Evolutionary conservation across 2,329 filamentous ascomycete genomes (phyloP), one percentile per base, ranked within the genome.

Genomic region (Bretziella fagacearum): DNA sequence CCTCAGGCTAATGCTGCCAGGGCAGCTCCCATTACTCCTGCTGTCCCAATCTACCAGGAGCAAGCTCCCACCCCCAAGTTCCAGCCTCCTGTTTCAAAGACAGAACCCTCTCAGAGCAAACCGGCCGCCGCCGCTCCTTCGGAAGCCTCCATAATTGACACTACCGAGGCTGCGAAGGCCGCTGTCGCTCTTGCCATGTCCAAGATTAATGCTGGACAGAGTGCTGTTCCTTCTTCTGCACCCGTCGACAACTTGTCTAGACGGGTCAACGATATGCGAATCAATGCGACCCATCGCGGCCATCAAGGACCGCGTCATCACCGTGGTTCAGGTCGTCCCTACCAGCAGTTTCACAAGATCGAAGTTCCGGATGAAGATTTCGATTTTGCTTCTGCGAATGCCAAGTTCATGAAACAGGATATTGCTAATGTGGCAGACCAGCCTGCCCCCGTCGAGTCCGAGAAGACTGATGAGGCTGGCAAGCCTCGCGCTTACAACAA

Each of bases 351-450:
- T 7, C 66, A 71, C 55, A 91, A 84, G 64, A 77, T 96, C 26
- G 87, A 94, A 46, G 84, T 98, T 2, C 91, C 91, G 0, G 75
- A 81, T 41, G 79, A 84, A 1, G 91, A 96, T 58, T 98, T 87
- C 56, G 89, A 98, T 58, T 98, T 98, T 58, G 82, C 81, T 4
- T 59, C 64, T 45, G 60, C 64, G 32, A 68, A 68, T 51, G 64
- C 65, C 30, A 68, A 68, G 55, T 67, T 68, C 52, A 68, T 67
- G 58, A 67, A 66, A 56, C 59, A 63, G 32, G 45, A 51, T 6
- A 44, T 51, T 6, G 46, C 42, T 30, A 18, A 39, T 20, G 26
- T 35, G n/a, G 33, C 36, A 20, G 27, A 35, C 10, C 15, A 40
- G 15, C n/a, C n/a, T n/a, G n/a, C n/a, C n/a, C 11, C 23, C 13